phyloP scores from a whole-genome alignment of 2,329 filamentous ascomycete species.

The Penicillium brevicompactum region DNA sequence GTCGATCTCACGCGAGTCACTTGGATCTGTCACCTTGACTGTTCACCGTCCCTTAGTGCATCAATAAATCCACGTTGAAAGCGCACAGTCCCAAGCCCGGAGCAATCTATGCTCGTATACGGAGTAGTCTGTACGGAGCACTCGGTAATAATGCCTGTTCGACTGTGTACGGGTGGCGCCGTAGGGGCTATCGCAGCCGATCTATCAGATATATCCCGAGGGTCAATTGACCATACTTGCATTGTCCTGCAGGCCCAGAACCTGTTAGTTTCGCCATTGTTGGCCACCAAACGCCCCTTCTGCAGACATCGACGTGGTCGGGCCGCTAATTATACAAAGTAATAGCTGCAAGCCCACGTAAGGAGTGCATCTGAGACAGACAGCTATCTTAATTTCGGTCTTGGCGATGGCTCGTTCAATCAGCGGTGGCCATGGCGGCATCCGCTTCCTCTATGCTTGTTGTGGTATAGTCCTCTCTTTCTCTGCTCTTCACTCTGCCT shows the following conservation, averaged over 20 bases:
- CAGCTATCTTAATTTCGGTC: slow-evolving; percentile 7
- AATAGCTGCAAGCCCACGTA: slow-evolving; percentile 8
- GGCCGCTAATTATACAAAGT: slow-evolving; percentile 15
- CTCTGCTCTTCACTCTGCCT: neutral
- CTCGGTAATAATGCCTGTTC: neutral
- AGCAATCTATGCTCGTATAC: too few species aligned
- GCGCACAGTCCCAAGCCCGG: too few species aligned
- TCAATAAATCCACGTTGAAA: neutral
- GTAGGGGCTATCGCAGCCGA: slow-evolving; percentile 1
- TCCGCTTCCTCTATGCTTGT: neutral
- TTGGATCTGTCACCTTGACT: neutral
- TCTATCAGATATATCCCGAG: slow-evolving; percentile 5
- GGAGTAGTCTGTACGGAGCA: neutral
- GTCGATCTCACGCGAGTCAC: neutral
- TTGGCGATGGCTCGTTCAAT: slow-evolving; percentile 11
- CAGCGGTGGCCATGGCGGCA: slow-evolving; percentile 4
- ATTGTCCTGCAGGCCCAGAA: slow-evolving; percentile 3
- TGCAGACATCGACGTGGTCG: slow-evolving; percentile 14
- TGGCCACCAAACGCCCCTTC: slow-evolving; percentile 8
- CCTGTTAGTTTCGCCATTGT: slow-evolving; percentile 12
- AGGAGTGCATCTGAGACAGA: slow-evolving; percentile 24
- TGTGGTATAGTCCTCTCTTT: neutral
- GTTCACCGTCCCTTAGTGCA: slow-evolving; percentile 1
- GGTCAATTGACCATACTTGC: neutral
- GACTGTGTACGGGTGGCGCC: slow-evolving; percentile 6